phyloP scores from a whole-genome alignment of 805 yeast species.

The Dipodascus geniculatus region DNA sequence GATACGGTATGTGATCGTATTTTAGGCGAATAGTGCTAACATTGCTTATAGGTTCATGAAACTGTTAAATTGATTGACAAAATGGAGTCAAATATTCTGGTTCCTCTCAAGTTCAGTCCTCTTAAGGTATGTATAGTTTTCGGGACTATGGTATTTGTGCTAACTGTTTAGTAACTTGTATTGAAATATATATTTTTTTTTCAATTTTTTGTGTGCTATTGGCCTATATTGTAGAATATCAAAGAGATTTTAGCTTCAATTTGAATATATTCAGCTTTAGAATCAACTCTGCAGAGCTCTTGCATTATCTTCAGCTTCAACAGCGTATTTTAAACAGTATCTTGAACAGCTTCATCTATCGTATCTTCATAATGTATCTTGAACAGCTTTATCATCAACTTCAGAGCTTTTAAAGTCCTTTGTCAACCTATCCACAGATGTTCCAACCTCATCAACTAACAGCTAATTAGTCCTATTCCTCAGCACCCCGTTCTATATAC shows the following conservation, averaged over 20 bases:
- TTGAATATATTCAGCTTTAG: too few relatives aligned
- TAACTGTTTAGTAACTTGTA: too few relatives aligned
- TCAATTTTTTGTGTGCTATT: too few relatives aligned
- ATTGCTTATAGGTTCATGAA: constrained; percentile 22
- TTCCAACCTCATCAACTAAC: neutral
- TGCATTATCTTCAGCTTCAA: neutral
- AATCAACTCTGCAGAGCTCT: too few relatives aligned
- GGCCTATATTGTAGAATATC: too few relatives aligned
- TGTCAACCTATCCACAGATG: neutral
- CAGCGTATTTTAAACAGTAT: neutral
- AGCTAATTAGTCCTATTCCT: neutral
- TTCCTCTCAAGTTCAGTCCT: constrained; percentile 31
- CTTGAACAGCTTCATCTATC: too few relatives aligned
- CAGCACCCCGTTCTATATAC: neutral
- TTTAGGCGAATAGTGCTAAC: neutral
- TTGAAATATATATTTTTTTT: too few relatives aligned
- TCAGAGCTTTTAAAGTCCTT: neutral
- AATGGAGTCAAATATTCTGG: constrained; percentile 29
- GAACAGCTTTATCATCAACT: neutral
- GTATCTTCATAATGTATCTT: too few relatives aligned
- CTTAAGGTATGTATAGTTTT: constrained; percentile 17
- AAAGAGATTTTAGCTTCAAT: too few relatives aligned
- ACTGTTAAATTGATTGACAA: constrained; percentile 29
- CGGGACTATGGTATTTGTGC: neutral
- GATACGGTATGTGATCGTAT: constrained; percentile 22